A percentile compares a stretch with the other conserved stretches of the same genome.
These are phyloP conservation scores for Rasamsonia emersonii DNA, from an alignment of 2,329 filamentous ascomycete genomes.

Conservation along the genomic window DNA sequence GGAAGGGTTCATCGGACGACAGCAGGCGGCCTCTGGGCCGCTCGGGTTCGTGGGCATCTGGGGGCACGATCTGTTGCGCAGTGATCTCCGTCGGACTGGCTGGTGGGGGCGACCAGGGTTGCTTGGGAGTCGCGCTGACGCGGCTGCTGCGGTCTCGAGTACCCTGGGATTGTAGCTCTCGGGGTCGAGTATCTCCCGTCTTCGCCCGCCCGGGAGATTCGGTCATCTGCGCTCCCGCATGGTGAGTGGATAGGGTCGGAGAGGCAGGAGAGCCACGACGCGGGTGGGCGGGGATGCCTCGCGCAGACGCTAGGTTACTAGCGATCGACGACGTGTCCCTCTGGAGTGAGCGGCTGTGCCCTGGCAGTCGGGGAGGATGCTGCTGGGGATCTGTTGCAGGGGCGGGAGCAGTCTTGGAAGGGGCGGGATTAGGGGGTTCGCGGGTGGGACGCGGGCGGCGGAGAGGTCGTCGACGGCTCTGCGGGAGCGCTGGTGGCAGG, in stretches of 20 bases:
- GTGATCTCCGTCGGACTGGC: conserved; percentile 26
- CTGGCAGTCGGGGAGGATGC: conserved; percentile 31
- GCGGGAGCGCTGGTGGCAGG: conserved; percentile 23
- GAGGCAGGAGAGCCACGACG: conserved; percentile 58
- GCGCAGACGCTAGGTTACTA: conserved; percentile 75
- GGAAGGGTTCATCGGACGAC: conserved; percentile 65
- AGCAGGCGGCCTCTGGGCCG: conserved; percentile 13
- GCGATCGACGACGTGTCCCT: conserved; percentile 78
- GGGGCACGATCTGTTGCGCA: conserved; percentile 23
- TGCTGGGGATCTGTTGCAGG: conserved; percentile 24
- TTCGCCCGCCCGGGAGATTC: conserved; percentile 39
- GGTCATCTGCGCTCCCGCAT: conserved; percentile 62
- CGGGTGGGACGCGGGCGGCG: conserved; percentile 11
- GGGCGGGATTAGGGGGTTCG: conserved; percentile 11
- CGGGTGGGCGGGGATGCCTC: conserved; percentile 58
- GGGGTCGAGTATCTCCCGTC: conserved; percentile 21
- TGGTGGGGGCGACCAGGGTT: conserved; percentile 26
- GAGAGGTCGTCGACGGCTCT: conserved; percentile 10
- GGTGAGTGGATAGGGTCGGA: conserved; percentile 65
- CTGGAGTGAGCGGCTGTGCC: conserved; percentile 40
- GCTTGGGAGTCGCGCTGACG: conserved; percentile 16
- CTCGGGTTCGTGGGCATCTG: conserved; percentile 20
- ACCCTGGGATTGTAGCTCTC: conserved; percentile 11
- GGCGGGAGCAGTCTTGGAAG: conserved; percentile 16
- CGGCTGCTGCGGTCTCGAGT: conserved; percentile 19